phyloP scores from a whole-genome alignment of 495 filamentous ascomycete species.

The Tuber calosporum region DNA sequence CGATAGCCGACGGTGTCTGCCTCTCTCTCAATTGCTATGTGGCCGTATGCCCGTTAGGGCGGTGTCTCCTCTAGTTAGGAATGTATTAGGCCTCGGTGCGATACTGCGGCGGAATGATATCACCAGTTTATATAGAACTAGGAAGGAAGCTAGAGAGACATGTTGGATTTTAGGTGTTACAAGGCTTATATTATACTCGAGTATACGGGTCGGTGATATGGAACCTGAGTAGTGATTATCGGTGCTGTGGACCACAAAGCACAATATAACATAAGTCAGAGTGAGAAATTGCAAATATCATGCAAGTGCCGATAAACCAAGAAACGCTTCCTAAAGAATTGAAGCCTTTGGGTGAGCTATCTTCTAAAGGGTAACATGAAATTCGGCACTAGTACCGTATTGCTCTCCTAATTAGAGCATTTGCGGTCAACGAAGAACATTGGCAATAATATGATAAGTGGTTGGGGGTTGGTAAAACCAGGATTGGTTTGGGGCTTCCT shows the following conservation, averaged over 20 bases:
- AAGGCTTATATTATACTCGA: neutral
- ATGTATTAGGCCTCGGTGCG: too few relatives aligned
- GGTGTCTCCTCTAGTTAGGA: too few relatives aligned
- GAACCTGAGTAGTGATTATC: neutral
- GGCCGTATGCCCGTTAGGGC: too few relatives aligned
- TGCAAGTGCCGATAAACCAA: neutral
- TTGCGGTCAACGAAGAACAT: neutral
- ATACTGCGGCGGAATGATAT: neutral
- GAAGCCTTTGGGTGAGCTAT: neutral
- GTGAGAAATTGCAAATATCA: neutral
- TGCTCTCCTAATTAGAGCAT: neutral
- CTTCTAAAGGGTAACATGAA: neutral
- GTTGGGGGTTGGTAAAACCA: neutral
- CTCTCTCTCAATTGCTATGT: neutral
- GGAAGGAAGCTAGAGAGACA: neutral
- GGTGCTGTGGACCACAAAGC: neutral
- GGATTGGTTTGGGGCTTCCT: neutral
- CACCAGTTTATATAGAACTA: neutral
- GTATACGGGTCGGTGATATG: neutral
- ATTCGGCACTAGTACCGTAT: neutral
- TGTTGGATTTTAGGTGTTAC: neutral
- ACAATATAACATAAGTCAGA: neutral
- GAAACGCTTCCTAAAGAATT: neutral
- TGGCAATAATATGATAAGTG: neutral
- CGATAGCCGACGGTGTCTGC: neutral